These are phyloP conservation scores for Lumnitzera racemosa DNA, from an alignment of 345 rosid genomes.

Conservation along the genomic window DNA sequence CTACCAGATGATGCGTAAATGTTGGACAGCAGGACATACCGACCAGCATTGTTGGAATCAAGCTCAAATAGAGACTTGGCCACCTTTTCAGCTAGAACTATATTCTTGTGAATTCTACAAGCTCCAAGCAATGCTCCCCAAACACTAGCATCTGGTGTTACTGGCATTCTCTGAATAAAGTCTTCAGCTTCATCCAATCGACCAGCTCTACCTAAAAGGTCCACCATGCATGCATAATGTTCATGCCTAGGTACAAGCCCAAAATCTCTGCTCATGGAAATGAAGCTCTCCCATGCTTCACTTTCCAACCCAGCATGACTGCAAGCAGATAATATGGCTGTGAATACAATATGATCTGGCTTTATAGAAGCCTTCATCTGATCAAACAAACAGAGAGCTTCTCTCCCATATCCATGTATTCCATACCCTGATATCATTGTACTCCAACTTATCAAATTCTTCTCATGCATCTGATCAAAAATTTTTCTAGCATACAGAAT, in stretches of 20 bases:
- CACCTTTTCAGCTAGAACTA: constrained; percentile 21
- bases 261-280: constrained; percentile 34
- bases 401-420: constrained; percentile 38
- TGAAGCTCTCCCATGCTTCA: constrained; percentile 44
- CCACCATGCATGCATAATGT: constrained; percentile 49
- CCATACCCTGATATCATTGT: constrained; percentile 40
- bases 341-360: constrained; percentile 35
- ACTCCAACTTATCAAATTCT: constrained; percentile 32
- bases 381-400: constrained; percentile 30
- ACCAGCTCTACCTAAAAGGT: constrained; percentile 45
- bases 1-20: constrained; percentile 25
- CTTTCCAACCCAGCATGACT: constrained; percentile 42
- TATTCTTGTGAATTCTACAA: constrained; percentile 31
- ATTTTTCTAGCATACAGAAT: constrained; percentile 28
- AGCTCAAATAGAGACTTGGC: constrained; percentile 24
- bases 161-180: constrained; percentile 38
- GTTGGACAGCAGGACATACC: constrained; percentile 30
- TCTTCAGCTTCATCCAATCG: constrained; percentile 27
- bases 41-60: constrained; percentile 23
- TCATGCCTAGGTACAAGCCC: constrained; percentile 28
- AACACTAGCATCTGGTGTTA: constrained; percentile 30
- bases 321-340: constrained; percentile 41
- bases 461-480: constrained; percentile 23
- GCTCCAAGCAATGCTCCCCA: constrained; percentile 51
- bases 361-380: constrained; percentile 27